Percentiles rank a stretch among this genome's conserved stretches.
Evolutionary conservation across 306 rosid genomes (phyloP).

Genomic region (Glycine tomentella): DNA sequence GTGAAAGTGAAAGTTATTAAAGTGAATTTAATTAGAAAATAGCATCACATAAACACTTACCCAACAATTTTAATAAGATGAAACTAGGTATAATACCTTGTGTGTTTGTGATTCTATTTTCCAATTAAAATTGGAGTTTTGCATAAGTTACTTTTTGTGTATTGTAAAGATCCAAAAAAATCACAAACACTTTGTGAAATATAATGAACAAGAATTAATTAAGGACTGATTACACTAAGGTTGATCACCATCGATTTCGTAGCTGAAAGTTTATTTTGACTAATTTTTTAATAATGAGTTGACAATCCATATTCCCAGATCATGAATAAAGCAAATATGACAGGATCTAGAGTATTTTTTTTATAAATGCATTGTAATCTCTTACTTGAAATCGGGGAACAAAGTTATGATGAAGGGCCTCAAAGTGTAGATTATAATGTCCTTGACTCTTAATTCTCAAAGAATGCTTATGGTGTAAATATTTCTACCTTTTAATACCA

Average conservation of each 20-base stretch:
- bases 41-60: too few relatives aligned
- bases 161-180: background rate
- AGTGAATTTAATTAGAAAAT: too few relatives aligned
- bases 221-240: background rate
- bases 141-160: background rate
- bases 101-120: too few relatives aligned
- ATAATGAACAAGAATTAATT: background rate
- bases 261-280: background rate
- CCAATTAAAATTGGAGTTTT: too few relatives aligned
- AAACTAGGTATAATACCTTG: too few relatives aligned
- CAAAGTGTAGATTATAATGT: conserved; percentile 31
- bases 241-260: background rate
- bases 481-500: conserved; percentile 11
- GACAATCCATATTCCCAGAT: background rate
- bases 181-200: background rate
- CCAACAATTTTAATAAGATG: too few relatives aligned
- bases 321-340: background rate
- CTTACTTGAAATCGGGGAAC: background rate
- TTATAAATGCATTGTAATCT: background rate
- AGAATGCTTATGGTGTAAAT: conserved; percentile 15
- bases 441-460: conserved; percentile 22
- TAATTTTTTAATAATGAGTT: background rate
- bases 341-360: background rate
- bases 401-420: background rate
- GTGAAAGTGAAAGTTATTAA: too few relatives aligned